Evolutionary conservation across 2,329 filamentous ascomycete genomes (phyloP).

Genomic region (Diaporthe citri): DNA sequence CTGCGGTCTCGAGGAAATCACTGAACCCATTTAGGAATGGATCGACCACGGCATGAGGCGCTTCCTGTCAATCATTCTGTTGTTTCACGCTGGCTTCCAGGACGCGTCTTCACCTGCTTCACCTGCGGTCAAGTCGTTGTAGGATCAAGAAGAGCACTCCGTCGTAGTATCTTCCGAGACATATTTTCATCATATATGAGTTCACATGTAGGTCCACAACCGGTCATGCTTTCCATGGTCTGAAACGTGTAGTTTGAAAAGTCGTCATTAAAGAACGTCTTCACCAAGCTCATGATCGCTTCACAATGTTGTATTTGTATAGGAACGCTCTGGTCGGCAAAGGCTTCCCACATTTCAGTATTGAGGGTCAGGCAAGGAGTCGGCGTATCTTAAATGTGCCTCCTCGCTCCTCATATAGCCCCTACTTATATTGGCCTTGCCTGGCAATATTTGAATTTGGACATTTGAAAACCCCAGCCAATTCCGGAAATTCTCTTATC

Average conservation of each 20-base stretch:
- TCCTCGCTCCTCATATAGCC: neutral
- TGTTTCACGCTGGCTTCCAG: slow-evolving; percentile 7
- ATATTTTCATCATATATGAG: neutral
- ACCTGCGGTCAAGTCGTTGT: neutral
- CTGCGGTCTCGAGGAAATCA: neutral
- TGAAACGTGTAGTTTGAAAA: neutral
- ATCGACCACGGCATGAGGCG: neutral
- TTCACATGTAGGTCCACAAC: neutral
- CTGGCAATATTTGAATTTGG: no score
- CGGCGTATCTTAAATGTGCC: neutral
- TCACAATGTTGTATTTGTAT: no score
- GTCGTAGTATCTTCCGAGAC: neutral
- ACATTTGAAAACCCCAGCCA: no score
- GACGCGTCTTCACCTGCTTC: neutral
- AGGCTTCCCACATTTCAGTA: neutral
- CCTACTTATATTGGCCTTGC: no score
- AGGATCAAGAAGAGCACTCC: neutral
- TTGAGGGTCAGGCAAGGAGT: no score
- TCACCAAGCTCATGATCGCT: neutral
- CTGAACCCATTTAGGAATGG: neutral
- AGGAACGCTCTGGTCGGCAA: no score
- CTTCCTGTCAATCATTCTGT: neutral
- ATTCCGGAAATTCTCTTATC: neutral
- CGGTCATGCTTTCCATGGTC: neutral
- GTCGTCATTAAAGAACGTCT: no score